Evolutionary conservation across 106 monocot species (phyloP).

Genomic region (Apostasia shenzhenica): DNA sequence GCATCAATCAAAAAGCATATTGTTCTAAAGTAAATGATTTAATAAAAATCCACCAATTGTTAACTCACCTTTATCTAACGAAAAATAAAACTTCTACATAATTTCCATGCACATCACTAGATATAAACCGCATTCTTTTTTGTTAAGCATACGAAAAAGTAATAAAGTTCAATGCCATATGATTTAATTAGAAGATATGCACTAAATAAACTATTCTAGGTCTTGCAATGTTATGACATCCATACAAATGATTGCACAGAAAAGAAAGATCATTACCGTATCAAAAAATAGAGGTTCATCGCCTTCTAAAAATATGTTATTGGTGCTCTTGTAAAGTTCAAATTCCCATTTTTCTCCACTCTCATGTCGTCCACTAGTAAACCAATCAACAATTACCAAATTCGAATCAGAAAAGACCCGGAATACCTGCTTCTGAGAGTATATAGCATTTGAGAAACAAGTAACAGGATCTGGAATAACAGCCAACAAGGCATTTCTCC

Average conservation of each 20-base stretch:
- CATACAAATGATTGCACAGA: neutral
- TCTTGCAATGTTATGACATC: no score
- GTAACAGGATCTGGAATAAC: constrained; percentile 97
- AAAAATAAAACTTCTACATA: no score
- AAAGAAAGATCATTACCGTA: constrained; percentile 45
- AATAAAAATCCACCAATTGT: no score
- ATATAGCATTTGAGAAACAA: constrained; percentile 84
- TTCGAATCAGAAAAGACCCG: constrained; percentile 53
- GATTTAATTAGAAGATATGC: no score
- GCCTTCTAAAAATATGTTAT: constrained; percentile 55
- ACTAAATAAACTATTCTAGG: no score
- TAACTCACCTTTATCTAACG: no score
- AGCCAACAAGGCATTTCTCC: constrained; percentile 58
- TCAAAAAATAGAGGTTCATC: constrained; percentile 78
- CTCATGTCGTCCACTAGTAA: constrained; percentile 90
- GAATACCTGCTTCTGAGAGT: constrained; percentile 79
- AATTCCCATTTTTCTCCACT: constrained; percentile 97
- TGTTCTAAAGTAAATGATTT: no score
- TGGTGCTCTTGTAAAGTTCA: constrained; percentile 71
- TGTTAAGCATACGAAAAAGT: no score
- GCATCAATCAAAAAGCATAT: no score
- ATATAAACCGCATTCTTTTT: no score
- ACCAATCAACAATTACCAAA: constrained; percentile 90
- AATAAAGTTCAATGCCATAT: no score
- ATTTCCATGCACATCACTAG: no score